Evolutionary conservation across 1,139 yeast species (phyloP).

Genomic region (Candida sojae): DNA sequence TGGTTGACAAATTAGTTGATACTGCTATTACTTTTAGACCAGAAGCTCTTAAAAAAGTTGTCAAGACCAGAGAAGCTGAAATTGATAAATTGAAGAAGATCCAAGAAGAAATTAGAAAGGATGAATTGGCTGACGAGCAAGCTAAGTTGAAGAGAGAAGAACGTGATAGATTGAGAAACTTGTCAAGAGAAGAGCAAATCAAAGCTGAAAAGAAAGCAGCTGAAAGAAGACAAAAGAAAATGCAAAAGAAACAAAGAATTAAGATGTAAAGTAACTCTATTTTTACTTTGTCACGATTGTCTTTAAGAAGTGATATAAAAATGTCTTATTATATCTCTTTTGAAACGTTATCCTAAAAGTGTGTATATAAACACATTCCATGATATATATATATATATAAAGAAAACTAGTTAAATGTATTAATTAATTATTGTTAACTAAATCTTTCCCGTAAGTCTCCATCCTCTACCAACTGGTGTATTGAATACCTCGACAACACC

Average conservation of each 20-base stretch:
- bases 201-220: constrained; percentile 68
- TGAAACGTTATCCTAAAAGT: too few relatives aligned
- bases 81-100: constrained; percentile 57
- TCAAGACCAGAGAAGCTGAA: constrained; percentile 73
- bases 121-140: constrained; percentile 66
- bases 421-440: constrained; percentile 5
- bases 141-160: constrained; percentile 69
- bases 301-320: too few relatives aligned
- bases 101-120: constrained; percentile 63
- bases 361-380: too few relatives aligned
- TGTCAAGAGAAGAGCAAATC: constrained; percentile 72
- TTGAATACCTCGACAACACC: constrained; percentile 67
- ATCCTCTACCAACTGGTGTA: constrained; percentile 73
- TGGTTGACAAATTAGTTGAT: constrained; percentile 54
- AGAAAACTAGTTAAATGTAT: background rate
- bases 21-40: constrained; percentile 53
- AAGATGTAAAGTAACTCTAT: constrained; percentile 26
- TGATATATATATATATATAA: background rate
- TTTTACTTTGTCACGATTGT: background rate
- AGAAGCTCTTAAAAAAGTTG: constrained; percentile 75
- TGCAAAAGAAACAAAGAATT: constrained; percentile 42
- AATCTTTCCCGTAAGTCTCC: constrained; percentile 58
- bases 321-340: background rate
- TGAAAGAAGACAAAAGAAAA: constrained; percentile 45
- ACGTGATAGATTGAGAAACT: constrained; percentile 53